Percentiles rank a stretch among this genome's conserved stretches.
Evolutionary conservation across 129 eudicot genomes (phyloP).

Genomic region (Dittrichia graveolens): DNA sequence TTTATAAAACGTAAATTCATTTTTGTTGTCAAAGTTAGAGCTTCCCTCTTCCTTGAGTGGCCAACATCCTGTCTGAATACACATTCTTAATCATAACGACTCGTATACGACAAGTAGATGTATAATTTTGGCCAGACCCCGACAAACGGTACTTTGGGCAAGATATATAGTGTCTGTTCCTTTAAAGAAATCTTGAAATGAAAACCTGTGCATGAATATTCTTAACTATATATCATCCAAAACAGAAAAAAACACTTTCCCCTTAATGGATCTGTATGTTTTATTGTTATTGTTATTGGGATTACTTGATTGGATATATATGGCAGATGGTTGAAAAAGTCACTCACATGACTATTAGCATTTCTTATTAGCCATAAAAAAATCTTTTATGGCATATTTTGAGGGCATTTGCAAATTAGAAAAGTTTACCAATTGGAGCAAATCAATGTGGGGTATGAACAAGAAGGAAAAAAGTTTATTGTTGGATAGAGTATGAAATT

Average conservation of each 20-base stretch:
- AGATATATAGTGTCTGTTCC: too few relatives aligned
- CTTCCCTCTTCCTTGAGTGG: too few relatives aligned
- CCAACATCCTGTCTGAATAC: too few relatives aligned
- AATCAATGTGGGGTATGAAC: constrained; percentile 7
- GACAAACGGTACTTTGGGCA: too few relatives aligned
- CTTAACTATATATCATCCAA: neutral
- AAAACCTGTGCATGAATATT: neutral
- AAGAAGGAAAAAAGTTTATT: constrained; percentile 3
- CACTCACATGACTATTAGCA: constrained; percentile 8
- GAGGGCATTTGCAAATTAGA: neutral
- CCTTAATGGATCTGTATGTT: neutral
- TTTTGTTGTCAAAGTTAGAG: too few relatives aligned
- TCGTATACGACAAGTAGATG: too few relatives aligned
- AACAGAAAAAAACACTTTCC: neutral
- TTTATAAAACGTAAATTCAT: too few relatives aligned
- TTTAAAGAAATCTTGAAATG: too few relatives aligned
- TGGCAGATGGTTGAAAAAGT: neutral
- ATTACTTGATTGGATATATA: constrained; percentile 10
- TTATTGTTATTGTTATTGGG: neutral
- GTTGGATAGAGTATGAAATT: neutral
- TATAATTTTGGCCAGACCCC: too few relatives aligned
- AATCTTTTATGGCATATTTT: constrained; percentile 5
- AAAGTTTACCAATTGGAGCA: constrained; percentile 12
- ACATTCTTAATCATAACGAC: too few relatives aligned
- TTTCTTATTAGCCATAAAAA: constrained; percentile 9